Conservation (phyloP, 169 alveolate species). For the Cryptosporidium parvum region DNA sequence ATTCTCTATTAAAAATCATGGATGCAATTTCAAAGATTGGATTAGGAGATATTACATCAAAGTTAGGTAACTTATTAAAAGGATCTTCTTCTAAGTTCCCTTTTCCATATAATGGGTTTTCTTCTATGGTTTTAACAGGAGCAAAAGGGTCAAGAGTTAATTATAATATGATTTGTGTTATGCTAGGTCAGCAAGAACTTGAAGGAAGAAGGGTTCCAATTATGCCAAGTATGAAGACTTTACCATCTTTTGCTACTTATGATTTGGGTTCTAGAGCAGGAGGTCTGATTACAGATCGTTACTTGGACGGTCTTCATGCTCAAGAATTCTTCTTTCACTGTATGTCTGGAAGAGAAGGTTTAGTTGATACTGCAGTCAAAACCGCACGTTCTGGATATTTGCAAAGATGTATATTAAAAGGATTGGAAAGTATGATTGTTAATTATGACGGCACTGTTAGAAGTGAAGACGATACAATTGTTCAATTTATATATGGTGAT, state of each 20-base stretch:
- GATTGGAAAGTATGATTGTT: conserved; percentile 93
- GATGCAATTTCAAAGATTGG: conserved; percentile 67
- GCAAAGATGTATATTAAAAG: conserved; percentile 97
- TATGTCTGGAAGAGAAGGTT: conserved; percentile 99
- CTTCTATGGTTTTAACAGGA: conserved; percentile 98
- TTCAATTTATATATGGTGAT: conserved; percentile 98
- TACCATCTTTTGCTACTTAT: conserved; percentile 94
- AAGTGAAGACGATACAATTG: conserved; percentile 94
- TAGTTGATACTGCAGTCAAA: conserved; percentile 98
- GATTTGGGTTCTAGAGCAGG: conserved; percentile 97
- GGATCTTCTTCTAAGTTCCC: conserved; percentile 78
- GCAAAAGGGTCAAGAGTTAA: conserved; percentile 96
- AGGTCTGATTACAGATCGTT: conserved; percentile 97
- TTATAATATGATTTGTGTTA: conserved; percentile 93
- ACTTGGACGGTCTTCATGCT: conserved; percentile 96
- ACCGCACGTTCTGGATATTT: conserved; percentile 97
- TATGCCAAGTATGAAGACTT: conserved; percentile 93
- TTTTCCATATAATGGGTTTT: conserved; percentile 96
- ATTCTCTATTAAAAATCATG: conserved; percentile 55
- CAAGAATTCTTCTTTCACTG: conserved; percentile 99
- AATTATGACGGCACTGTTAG: conserved; percentile 98
- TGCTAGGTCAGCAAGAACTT: conserved; percentile 95
- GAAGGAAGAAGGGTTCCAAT: conserved; percentile 97
- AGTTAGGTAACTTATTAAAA: conserved; percentile 48
- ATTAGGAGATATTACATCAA: conserved; percentile 55